Percentiles rank a stretch among this genome's conserved stretches.
phyloP scores from a whole-genome alignment of 129 eudicot species.

The Cynara cardunculus region DNA sequence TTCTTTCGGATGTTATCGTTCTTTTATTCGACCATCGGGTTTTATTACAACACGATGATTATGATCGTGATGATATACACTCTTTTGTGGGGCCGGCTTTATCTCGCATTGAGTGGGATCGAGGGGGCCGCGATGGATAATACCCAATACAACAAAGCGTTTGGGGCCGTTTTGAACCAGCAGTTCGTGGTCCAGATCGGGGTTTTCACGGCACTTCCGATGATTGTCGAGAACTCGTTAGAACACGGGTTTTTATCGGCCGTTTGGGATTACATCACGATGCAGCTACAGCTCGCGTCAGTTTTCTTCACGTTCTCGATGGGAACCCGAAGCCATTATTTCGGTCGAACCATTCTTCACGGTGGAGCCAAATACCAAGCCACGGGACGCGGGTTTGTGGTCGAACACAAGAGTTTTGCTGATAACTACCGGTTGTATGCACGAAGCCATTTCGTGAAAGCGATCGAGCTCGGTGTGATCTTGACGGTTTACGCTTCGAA shows the following conservation, averaged over 20 bases:
- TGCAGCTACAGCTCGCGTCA: slow-evolving; percentile 81
- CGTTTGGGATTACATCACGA: slow-evolving; percentile 80
- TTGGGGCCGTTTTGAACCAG: slow-evolving; percentile 67
- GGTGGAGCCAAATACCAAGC: slow-evolving; percentile 96
- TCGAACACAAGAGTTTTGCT: slow-evolving; percentile 65
- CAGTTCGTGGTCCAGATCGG: slow-evolving; percentile 84
- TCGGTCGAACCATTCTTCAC: slow-evolving; percentile 87
- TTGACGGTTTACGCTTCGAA: slow-evolving; percentile 65
- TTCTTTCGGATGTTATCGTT: slow-evolving; percentile 91
- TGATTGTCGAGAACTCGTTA: slow-evolving; percentile 85
- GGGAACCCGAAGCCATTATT: slow-evolving; percentile 85
- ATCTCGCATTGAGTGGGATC: slow-evolving; percentile 84
- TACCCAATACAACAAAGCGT: slow-evolving; percentile 45
- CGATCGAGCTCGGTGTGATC: slow-evolving; percentile 81
- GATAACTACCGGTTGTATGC: slow-evolving; percentile 79
- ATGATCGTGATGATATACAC: slow-evolving; percentile 66
- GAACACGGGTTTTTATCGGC: slow-evolving; percentile 89
- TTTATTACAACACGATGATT: slow-evolving; percentile 75
- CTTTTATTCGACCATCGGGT: slow-evolving; percentile 82
- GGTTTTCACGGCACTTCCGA: slow-evolving; percentile 84
- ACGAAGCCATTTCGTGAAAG: slow-evolving; percentile 92
- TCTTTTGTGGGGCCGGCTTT: slow-evolving; percentile 85
- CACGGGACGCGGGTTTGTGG: slow-evolving; percentile 92
- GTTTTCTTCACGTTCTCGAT: slow-evolving; percentile 78
- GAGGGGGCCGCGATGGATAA: slow-evolving; percentile 53